Conservation (phyloP, 208 protist genomes). For the Naegleria lovaniensis region DNA sequence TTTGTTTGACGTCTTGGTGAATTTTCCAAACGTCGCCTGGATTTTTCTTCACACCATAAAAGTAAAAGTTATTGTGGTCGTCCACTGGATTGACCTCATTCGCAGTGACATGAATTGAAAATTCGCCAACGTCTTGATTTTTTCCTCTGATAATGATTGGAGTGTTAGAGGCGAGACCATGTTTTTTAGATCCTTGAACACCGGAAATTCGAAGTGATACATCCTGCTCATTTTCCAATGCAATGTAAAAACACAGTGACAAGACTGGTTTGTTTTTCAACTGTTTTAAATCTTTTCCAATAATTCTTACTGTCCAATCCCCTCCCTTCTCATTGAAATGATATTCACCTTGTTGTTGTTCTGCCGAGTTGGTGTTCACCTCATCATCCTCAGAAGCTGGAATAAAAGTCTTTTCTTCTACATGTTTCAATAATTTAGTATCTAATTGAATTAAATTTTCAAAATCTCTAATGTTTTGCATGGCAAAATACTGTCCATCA, state of each 20-base stretch:
- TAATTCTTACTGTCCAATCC: slow-evolving; percentile 16
- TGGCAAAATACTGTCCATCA: slow-evolving; percentile 1
- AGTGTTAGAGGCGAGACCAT: neutral
- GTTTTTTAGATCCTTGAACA: neutral
- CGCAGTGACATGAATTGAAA: neutral
- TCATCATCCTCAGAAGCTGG: neutral
- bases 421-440: neutral
- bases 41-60: neutral
- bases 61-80: neutral
- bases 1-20: neutral
- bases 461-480: neutral
- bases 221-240: neutral
- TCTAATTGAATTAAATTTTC: neutral
- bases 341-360: neutral
- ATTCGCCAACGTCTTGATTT: neutral
- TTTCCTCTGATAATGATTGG: neutral
- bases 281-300: neutral
- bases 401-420: neutral
- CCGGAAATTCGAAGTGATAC: neutral
- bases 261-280: neutral
- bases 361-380: no score
- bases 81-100: neutral
- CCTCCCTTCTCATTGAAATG: neutral
- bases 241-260: neutral
- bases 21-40: neutral